Base-by-base conservation (phyloP, 2,329 filamentous ascomycete genomes). In the Cladophialophora exuberans region DNA sequence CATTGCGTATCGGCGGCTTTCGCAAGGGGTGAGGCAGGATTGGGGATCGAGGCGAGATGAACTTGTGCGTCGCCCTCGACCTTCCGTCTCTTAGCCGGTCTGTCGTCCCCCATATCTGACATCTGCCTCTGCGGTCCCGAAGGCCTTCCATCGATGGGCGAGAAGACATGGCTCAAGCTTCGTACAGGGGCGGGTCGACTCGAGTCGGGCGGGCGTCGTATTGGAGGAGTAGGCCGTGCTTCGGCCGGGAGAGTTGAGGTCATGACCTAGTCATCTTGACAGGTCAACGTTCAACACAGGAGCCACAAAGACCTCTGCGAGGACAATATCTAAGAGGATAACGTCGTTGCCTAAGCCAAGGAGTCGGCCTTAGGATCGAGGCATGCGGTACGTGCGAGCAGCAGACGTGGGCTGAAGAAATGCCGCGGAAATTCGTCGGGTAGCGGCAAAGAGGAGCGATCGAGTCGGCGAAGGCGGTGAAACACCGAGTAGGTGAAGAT, bases 1-100 rank as follows among this genome's bases (percentile, higher is more conserved):
- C 18, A 11, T 13, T 36, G n/a, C 5, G 50, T 10, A 26, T 52
- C 44, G 17, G 45, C 17, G 17, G 26, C 20, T 11, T 20, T 44
- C 17, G 43, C 15, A 6, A 25, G 20, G 2, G 25, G 25, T 6
- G 38, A 36, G 18, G n/a, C n/a, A 44, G 43, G 47, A 52, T 17
- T 18, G 52, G 20, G 17, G 44, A 15, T 30, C 44, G 38, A 26
- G 20, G 44, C 38, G 22, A 45, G 44, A 41, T 33, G 44, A 3
- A 42, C 17, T 6, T 46, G 11, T n/a, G 20, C 35, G 47, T 56
- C 49, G 20, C 35, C 46, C 28, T 61, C 60, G 7, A 64, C 52
- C 46, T 69, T 65, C 59, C 61, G 67, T 66, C 62, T 64, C 69
- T 67, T 72, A 61, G 65, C 64, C 59, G 75, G 74, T 23, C 74